These are phyloP conservation scores for Eutrema salsugineum DNA, from an alignment of 441 rosid species.

Conservation along the genomic window DNA sequence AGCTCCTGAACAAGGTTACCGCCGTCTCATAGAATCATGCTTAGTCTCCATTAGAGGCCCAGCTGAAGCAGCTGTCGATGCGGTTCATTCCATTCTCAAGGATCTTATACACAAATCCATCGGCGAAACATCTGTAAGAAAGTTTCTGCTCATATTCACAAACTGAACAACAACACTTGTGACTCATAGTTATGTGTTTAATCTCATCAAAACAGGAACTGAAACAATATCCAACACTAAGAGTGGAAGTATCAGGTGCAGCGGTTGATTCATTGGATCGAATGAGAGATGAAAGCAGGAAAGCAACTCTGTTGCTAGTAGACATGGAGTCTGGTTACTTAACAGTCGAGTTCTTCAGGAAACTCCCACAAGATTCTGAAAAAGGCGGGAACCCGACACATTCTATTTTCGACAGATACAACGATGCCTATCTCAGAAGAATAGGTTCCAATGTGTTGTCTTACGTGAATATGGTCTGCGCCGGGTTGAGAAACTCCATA, in stretches of 20 bases:
- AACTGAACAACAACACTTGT: not conserved
- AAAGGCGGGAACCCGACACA: constrained; percentile 94
- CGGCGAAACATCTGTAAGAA: constrained; percentile 54
- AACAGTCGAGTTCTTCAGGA: constrained; percentile 88
- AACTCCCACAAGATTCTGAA: constrained; percentile 90
- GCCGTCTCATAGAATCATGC: constrained; percentile 86
- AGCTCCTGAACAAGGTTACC: constrained; percentile 96
- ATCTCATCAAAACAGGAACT: constrained; percentile 51
- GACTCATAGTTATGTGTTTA: not conserved
- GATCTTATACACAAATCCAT: constrained; percentile 78
- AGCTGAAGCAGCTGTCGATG: constrained; percentile 94
- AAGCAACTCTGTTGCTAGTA: constrained; percentile 74
- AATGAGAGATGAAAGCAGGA: constrained; percentile 86
- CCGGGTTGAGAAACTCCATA: constrained; percentile 65
- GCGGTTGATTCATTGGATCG: constrained; percentile 79
- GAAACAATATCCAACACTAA: constrained; percentile 79
- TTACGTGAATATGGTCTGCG: constrained; percentile 83
- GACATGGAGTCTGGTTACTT: constrained; percentile 88
- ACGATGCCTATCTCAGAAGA: constrained; percentile 77
- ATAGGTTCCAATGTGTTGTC: constrained; percentile 79
- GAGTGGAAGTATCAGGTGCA: constrained; percentile 78
- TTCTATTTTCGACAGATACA: constrained; percentile 80
- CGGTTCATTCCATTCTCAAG: constrained; percentile 81
- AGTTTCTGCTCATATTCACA: not conserved
- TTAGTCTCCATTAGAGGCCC: constrained; percentile 78